Evolutionary conservation across 805 yeast genomes (phyloP), one percentile per base, ranked within the genome.

Genomic region (Monosporozyma siamensis): DNA sequence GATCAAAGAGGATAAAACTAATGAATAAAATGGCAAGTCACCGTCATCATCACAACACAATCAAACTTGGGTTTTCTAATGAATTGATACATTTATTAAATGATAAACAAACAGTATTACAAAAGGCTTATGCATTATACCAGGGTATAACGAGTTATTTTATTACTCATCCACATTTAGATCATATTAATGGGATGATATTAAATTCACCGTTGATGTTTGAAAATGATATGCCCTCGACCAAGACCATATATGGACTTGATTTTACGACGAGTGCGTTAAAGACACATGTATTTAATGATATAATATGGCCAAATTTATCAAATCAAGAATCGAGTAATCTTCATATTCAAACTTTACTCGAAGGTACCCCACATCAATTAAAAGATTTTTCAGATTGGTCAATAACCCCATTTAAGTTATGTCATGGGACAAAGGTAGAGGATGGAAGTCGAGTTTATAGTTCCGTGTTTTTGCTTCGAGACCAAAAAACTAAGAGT

Each of bases 101-200:
- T 45, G 45, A 40, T 29, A 48, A 4, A 47, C 41, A 20, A 1
- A 55, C 53, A 25, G 56, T 71, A 8, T 57, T 62, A 40, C 51
- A 57, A 39, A 41, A 56, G 18, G 55, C 73, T 4, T 50, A 52
- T 37, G 40, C 48, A 24, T 31, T 78, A 4, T 58, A 69, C 24
- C 59, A 62, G 4, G 48, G 59, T 6, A 55, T 79, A 2, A 55
- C 63, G 6, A 65, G 65, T 25, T 76, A 71, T 48, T 64, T 80
- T 38, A 71, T 88, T 22, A 76, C 95, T 1, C 97, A 88, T 60
- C 76, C 90, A 0, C 97, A 88, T 61, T 56, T 88, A 40, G 97
- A 88, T 59, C 97, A 88, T 58, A 68, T 86, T 11, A 57, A 73
- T 8, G 84, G 82, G 0, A 55, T 88, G 38, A 75, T 80, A 0